A percentile compares a stretch with the other conserved stretches of the same genome.
phyloP scores from a whole-genome alignment of 140 eudicot genomes.

The Stevia rebaudiana region DNA sequence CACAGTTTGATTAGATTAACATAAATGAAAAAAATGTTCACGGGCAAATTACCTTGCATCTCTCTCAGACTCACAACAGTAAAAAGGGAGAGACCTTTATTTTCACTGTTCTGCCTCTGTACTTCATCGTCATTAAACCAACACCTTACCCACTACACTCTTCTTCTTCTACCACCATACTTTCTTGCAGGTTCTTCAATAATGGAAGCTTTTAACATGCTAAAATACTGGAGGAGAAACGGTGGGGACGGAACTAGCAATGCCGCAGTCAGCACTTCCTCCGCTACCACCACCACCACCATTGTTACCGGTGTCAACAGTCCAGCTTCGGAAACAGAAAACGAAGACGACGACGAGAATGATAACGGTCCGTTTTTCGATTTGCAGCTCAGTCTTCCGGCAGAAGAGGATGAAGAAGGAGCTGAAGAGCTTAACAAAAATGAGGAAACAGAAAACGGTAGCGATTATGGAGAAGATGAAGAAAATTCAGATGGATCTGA shows the following conservation, averaged over 20 bases:
- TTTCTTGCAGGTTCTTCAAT: constrained; percentile 43
- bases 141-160: constrained; percentile 6
- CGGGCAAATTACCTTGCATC: no score
- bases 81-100: constrained; percentile 20
- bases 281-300: constrained; percentile 19
- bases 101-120: constrained; percentile 1
- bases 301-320: constrained; percentile 33
- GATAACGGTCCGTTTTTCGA: constrained; percentile 76
- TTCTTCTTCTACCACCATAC: background rate
- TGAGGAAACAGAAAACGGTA: background rate
- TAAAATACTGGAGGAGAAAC: constrained; percentile 60
- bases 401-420: constrained; percentile 22
- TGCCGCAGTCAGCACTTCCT: background rate
- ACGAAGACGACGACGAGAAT: constrained; percentile 18
- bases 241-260: constrained; percentile 7
- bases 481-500: constrained; percentile 21
- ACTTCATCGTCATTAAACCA: constrained; percentile 9
- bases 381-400: constrained; percentile 56
- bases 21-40: no score
- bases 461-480: constrained; percentile 14
- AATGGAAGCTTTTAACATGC: constrained; percentile 79
- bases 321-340: constrained; percentile 25
- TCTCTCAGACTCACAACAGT: background rate
- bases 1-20: no score
- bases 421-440: background rate